These are phyloP conservation scores for Heracleum sosnowskyi DNA, from an alignment of 129 eudicot genomes.

Conservation along the genomic window DNA sequence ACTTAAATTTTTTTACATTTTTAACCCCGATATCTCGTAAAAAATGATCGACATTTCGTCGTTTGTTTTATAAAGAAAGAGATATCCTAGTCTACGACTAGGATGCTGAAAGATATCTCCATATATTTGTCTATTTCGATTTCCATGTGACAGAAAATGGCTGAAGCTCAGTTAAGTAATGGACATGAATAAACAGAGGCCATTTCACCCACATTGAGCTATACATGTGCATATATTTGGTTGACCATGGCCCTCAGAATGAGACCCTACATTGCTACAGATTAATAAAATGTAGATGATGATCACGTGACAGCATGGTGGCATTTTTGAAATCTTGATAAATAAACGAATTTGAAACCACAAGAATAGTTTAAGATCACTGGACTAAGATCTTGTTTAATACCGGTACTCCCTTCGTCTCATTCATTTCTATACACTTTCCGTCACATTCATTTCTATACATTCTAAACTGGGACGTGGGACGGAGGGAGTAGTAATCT, in stretches of 20 bases:
- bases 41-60: no score
- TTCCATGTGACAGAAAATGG: not conserved
- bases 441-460: no score
- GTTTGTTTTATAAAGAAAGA: not conserved
- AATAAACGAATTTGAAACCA: not conserved
- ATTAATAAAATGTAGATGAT: not conserved
- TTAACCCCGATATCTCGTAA: not conserved
- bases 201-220: constrained; percentile 1
- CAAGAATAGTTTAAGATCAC: not conserved
- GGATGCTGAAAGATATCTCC: no score
- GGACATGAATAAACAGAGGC: not conserved
- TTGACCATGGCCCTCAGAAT: not conserved
- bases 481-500: no score
- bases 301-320: constrained; percentile 1
- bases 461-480: no score
- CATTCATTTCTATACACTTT: no score
- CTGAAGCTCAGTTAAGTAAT: not conserved
- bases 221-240: constrained; percentile 3
- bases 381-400: no score
- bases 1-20: no score
- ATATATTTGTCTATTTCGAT: not conserved
- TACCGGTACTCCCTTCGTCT: no score
- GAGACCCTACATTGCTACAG: not conserved
- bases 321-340: not conserved
- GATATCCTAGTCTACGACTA: not conserved